A percentile compares a stretch with the other conserved stretches of the same genome.
Evolutionary conservation across 2,329 filamentous ascomycete species (phyloP).

Genomic region (Trichophyton benhamiae): DNA sequence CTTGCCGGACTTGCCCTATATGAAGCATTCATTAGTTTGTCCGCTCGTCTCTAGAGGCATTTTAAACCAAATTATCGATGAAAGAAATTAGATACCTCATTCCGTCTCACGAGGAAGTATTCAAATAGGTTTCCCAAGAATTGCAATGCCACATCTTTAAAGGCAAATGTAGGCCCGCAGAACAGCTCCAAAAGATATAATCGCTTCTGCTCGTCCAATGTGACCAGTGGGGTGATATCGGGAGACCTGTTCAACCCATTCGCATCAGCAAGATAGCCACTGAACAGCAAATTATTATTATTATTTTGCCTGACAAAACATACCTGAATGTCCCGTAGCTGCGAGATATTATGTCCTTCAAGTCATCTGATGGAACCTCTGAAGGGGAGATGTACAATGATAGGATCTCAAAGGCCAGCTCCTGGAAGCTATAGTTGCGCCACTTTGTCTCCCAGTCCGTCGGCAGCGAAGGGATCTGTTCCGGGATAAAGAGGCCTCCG

Average conservation of each 20-base stretch:
- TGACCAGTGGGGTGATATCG: constrained; percentile 65
- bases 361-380: constrained; percentile 69
- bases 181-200: constrained; percentile 86
- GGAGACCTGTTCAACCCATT: constrained; percentile 51
- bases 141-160: constrained; percentile 90
- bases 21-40: constrained; percentile 13
- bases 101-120: constrained; percentile 36
- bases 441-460: constrained; percentile 55
- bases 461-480: constrained; percentile 58
- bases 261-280: not conserved
- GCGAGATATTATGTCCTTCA: constrained; percentile 69
- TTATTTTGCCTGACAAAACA: no score
- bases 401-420: constrained; percentile 37
- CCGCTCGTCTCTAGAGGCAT: no score
- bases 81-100: constrained; percentile 13
- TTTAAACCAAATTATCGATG: no score
- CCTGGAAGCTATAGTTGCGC: constrained; percentile 65
- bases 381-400: constrained; percentile 67
- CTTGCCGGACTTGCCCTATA: constrained; percentile 30
- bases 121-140: constrained; percentile 83
- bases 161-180: constrained; percentile 88
- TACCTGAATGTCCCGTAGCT: constrained; percentile 85
- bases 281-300: not conserved
- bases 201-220: constrained; percentile 58
- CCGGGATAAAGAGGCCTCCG: constrained; percentile 79